Evolutionary conservation across 2,329 filamentous ascomycete species (phyloP).

Genomic region (Fusarium secorum): DNA sequence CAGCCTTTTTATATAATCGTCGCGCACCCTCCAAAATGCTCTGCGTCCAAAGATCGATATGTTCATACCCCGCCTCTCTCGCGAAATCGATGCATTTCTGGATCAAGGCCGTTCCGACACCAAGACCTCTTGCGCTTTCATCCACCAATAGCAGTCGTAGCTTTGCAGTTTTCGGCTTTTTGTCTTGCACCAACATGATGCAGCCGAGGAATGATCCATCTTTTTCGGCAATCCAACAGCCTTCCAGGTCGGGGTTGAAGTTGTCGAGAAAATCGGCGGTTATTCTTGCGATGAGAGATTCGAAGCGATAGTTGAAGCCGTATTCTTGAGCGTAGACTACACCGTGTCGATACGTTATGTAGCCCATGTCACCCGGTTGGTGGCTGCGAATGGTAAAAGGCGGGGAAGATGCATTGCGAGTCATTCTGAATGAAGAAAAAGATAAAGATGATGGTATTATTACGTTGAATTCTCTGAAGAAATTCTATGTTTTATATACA

Average conservation of each 20-base stretch:
- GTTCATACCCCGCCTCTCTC: not conserved
- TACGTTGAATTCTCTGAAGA: rapidly evolving
- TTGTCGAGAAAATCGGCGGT: slow-evolving; percentile 3
- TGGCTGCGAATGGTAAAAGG: not conserved
- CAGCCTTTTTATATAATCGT: not conserved
- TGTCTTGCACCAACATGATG: not conserved
- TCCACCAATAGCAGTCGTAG: slow-evolving; percentile 2
- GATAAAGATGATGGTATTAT: not conserved
- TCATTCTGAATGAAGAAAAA: not conserved
- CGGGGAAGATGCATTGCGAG: not conserved
- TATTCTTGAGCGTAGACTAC: not conserved
- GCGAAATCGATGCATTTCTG: slow-evolving; percentile 8
- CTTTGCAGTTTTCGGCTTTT: slow-evolving; percentile 7
- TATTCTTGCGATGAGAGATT: not conserved
- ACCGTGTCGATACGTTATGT: not conserved
- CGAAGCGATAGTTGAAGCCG: not conserved
- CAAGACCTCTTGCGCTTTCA: not conserved
- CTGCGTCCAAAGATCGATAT: not conserved
- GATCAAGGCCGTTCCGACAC: not conserved
- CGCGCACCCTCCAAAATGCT: not conserved
- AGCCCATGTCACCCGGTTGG: not conserved
- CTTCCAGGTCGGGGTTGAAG: not conserved
- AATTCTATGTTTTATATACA: not conserved
- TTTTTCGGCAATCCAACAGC: slow-evolving; percentile 3
- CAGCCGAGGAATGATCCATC: not conserved